A percentile compares a stretch with the other conserved stretches of the same genome.
Evolutionary conservation across 441 rosid genomes (phyloP).

Genomic region (Biscutella laevigata): DNA sequence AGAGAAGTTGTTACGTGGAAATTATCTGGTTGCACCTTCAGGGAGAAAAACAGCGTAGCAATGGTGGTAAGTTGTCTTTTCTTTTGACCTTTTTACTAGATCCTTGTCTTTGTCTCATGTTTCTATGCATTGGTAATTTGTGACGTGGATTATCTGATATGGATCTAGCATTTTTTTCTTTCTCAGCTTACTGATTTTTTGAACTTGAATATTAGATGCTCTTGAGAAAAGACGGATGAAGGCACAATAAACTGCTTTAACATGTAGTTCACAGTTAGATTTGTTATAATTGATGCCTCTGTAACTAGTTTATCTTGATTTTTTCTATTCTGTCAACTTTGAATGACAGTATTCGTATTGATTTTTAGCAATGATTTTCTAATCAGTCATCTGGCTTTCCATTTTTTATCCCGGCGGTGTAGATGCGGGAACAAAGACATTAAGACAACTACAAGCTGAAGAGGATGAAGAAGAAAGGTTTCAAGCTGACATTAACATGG

Average conservation of each 20-base stretch:
- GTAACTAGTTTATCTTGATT: slow-evolving; percentile 2
- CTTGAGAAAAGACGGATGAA: background rate
- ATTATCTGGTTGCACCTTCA: slow-evolving; percentile 30
- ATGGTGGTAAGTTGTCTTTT: slow-evolving; percentile 34
- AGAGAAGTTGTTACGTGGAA: slow-evolving; percentile 86
- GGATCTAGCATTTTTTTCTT: background rate
- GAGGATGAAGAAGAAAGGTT: slow-evolving; percentile 91
- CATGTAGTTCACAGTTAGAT: background rate
- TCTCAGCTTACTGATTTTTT: background rate
- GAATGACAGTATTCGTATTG: too few species aligned
- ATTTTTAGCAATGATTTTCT: too few species aligned
- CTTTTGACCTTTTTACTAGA: background rate
- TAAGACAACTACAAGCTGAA: slow-evolving; percentile 68
- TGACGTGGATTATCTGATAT: slow-evolving; percentile 1
- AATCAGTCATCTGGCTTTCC: too few species aligned
- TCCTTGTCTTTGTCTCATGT: background rate
- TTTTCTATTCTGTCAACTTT: too few species aligned
- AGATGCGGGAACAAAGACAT: slow-evolving; percentile 55
- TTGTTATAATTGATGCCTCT: background rate
- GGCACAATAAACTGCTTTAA: background rate
- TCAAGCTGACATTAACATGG: slow-evolving; percentile 83
- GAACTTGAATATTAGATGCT: too few species aligned
- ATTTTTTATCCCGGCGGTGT: too few species aligned
- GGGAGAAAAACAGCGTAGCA: slow-evolving; percentile 36
- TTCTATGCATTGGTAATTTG: background rate